phyloP scores from a whole-genome alignment of 352 stramenopile genomes.

The Pythium rishiriense region DNA sequence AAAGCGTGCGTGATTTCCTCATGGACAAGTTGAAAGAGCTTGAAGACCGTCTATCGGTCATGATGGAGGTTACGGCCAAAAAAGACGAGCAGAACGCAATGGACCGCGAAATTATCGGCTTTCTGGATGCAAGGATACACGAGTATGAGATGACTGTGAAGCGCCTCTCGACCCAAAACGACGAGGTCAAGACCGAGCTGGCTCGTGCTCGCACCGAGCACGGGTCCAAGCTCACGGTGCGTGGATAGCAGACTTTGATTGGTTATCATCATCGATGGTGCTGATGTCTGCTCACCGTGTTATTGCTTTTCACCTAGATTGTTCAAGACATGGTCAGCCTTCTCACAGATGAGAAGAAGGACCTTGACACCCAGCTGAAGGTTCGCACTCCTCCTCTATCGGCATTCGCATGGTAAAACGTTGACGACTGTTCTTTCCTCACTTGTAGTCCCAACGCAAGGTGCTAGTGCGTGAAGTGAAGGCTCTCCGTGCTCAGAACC shows the following conservation, averaged over 20 bases:
- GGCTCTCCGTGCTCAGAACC: slow-evolving; percentile 62
- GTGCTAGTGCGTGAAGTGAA: slow-evolving; percentile 83
- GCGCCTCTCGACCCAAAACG: slow-evolving; percentile 55
- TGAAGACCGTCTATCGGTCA: slow-evolving; percentile 59
- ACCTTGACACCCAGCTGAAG: slow-evolving; percentile 68
- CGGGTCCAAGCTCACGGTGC: slow-evolving; percentile 55
- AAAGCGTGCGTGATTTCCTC: slow-evolving; percentile 82
- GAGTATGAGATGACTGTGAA: slow-evolving; percentile 69
- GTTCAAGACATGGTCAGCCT: slow-evolving; percentile 81
- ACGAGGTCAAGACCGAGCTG: slow-evolving; percentile 47
- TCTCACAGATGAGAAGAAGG: slow-evolving; percentile 72
- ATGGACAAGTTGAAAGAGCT: slow-evolving; percentile 85
- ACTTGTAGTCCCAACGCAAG: slow-evolving; percentile 62
- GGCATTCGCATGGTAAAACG: neutral
- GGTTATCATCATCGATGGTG: neutral
- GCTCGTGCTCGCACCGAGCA: slow-evolving; percentile 55
- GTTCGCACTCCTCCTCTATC: slow-evolving; percentile 17
- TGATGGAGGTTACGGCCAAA: slow-evolving; percentile 53
- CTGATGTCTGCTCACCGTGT: neutral
- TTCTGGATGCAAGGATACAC: slow-evolving; percentile 75
- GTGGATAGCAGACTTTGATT: neutral
- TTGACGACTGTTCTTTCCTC: neutral
- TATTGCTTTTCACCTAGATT: slow-evolving; percentile 39
- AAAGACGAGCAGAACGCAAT: slow-evolving; percentile 68
- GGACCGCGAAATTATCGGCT: slow-evolving; percentile 84